phyloP scores from a whole-genome alignment of 306 rosid species.

The Fragaria vesca region DNA sequence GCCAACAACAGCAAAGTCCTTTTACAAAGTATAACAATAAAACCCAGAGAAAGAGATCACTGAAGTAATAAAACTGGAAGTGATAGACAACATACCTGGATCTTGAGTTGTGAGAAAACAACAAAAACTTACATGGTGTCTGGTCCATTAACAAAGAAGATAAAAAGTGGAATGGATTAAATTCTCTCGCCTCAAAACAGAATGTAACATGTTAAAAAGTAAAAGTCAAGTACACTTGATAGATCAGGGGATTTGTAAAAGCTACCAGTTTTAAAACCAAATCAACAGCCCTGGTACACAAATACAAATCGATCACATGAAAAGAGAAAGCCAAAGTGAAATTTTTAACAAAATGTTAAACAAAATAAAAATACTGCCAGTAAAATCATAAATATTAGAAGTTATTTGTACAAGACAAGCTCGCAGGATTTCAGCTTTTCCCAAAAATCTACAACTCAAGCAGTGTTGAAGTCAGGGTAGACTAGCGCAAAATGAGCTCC shows the following conservation, averaged over 20 bases:
- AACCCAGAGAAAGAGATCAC: neutral
- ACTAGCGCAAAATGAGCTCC: constrained; percentile 32
- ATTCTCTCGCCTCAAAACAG: neutral
- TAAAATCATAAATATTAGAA: constrained; percentile 20
- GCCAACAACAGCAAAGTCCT: neutral
- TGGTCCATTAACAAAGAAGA: neutral
- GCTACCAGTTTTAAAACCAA: neutral
- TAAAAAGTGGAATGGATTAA: neutral
- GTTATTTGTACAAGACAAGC: constrained; percentile 29
- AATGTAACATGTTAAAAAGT: neutral
- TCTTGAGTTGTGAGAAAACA: neutral
- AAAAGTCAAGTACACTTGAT: neutral
- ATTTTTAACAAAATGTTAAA: neutral
- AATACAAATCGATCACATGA: neutral
- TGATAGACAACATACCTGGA: neutral
- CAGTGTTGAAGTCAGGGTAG: constrained; percentile 15
- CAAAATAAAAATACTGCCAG: constrained; percentile 20
- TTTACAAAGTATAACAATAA: neutral
- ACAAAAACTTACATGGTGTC: neutral
- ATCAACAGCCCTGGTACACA: neutral
- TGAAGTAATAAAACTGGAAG: neutral
- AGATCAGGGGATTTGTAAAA: neutral
- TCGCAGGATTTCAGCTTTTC: constrained; percentile 27
- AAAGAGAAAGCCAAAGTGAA: neutral
- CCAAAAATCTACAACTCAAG: constrained; percentile 31